Conservation (phyloP, 441 rosid species). For the Eruca vesicaria region DNA sequence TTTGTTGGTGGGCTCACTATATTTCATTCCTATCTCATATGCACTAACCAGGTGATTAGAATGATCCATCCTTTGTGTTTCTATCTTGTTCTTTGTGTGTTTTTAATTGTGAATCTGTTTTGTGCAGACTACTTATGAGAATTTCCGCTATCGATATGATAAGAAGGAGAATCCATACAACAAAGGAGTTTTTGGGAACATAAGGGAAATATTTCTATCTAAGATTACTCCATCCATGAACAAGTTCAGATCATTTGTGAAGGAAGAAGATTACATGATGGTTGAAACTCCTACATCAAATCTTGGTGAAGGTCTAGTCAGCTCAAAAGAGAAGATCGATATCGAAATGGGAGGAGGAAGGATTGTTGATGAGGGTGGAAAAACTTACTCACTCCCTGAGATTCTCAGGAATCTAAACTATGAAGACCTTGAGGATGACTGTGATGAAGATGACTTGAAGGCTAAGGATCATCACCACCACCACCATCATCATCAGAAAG, state of each 20-base stretch:
- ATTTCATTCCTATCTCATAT: slow-evolving; percentile 74
- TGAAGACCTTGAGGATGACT: slow-evolving; percentile 58
- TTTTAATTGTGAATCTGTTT: slow-evolving; percentile 11
- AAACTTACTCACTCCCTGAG: slow-evolving; percentile 65
- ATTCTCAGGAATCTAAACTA: slow-evolving; percentile 68
- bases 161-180: slow-evolving; percentile 88
- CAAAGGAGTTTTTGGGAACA: slow-evolving; percentile 53
- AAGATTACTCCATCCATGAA: slow-evolving; percentile 78
- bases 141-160: slow-evolving; percentile 87
- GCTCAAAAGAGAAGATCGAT: slow-evolving; percentile 77
- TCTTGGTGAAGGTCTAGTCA: slow-evolving; percentile 44
- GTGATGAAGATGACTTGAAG: slow-evolving; percentile 37
- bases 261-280: slow-evolving; percentile 55
- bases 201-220: slow-evolving; percentile 61
- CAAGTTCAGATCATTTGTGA: slow-evolving; percentile 64
- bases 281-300: slow-evolving; percentile 45
- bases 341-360: slow-evolving; percentile 65
- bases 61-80: slow-evolving; percentile 6
- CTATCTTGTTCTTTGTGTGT: background rate
- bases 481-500: slow-evolving; percentile 9
- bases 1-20: slow-evolving; percentile 84
- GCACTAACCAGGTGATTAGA: slow-evolving; percentile 67
- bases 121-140: slow-evolving; percentile 94
- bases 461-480: slow-evolving; percentile 36
- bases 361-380: slow-evolving; percentile 46